Evolutionary conservation across 495 filamentous ascomycete genomes (phyloP).

Genomic region (Lophiotrema nucula): DNA sequence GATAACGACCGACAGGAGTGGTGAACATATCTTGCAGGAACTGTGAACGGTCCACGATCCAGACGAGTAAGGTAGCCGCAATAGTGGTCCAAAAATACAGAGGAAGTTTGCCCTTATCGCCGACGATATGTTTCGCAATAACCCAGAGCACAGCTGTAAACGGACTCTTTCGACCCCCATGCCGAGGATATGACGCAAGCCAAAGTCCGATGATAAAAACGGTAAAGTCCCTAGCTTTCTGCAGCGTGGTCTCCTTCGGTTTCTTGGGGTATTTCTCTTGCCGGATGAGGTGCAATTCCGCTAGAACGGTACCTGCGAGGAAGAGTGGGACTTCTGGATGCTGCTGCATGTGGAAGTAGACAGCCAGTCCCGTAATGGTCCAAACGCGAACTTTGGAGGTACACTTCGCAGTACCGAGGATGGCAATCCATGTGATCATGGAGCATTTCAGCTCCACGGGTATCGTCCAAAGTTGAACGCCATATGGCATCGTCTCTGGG

Average conservation of each 20-base stretch:
- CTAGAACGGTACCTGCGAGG: slow-evolving; percentile 6
- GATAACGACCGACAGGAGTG: neutral
- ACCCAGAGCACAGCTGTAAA: neutral
- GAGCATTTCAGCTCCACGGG: slow-evolving; percentile 9
- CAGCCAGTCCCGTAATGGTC: neutral
- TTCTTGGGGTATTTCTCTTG: neutral
- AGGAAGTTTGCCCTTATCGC: neutral
- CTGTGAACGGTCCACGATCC: neutral
- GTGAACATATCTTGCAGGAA: slow-evolving; percentile 1
- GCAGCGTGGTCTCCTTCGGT: neutral
- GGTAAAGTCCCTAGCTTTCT: neutral
- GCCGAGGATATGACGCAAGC: neutral
- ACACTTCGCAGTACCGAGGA: neutral
- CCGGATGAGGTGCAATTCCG: slow-evolving; percentile 6
- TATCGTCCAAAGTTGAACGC: slow-evolving; percentile 12
- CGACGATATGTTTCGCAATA: neutral
- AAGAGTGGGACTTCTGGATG: slow-evolving; percentile 9
- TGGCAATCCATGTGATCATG: slow-evolving; percentile 2
- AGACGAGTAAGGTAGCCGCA: slow-evolving; percentile 5
- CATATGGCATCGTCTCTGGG: slow-evolving; percentile 4
- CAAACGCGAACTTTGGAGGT: neutral
- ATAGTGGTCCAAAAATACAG: slow-evolving; percentile 6
- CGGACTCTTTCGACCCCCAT: neutral
- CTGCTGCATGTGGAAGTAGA: neutral
- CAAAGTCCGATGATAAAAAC: neutral